A percentile compares a stretch with the other conserved stretches of the same genome.
Evolutionary conservation across 2,329 filamentous ascomycete species (phyloP).

Genomic region (Alternaria alternata): DNA sequence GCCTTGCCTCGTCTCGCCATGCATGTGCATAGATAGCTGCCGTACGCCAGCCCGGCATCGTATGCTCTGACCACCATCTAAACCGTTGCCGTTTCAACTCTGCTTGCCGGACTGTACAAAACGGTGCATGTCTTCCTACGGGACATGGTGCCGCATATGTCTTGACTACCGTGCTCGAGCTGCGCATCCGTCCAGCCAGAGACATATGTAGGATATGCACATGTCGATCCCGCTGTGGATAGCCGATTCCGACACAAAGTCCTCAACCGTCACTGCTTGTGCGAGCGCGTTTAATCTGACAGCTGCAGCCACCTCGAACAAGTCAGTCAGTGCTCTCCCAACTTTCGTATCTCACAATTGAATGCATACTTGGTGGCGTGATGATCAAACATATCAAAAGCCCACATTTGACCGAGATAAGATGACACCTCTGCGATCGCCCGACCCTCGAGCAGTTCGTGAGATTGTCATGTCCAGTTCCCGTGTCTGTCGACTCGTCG

Average conservation of each 20-base stretch:
- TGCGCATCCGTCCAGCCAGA: conserved; percentile 5
- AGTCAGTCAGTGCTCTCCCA: neutral
- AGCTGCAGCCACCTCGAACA: conserved; percentile 7
- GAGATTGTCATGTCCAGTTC: conserved; percentile 9
- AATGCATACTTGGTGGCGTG: neutral
- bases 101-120: conserved; percentile 1
- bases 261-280: conserved; percentile 3
- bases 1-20: conserved; percentile 4
- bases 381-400: neutral
- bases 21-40: conserved; percentile 17
- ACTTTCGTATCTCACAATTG: neutral
- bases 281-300: conserved; percentile 7
- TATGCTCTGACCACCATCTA: conserved; percentile 9
- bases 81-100: conserved; percentile 9
- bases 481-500: conserved; percentile 14
- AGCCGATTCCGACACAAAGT: conserved; percentile 6
- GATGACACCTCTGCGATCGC: conserved; percentile 13
- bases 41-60: neutral
- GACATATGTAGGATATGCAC: conserved; percentile 2
- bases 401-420: conserved; percentile 15
- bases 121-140: conserved; percentile 2
- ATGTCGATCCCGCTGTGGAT: conserved; percentile 11
- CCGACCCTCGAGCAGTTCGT: conserved; percentile 23
- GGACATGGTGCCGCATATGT: neutral
- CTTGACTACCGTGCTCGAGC: neutral